Conservation (phyloP, 768 basidiomycete genomes). For the Dioszegia aurantiaca region DNA sequence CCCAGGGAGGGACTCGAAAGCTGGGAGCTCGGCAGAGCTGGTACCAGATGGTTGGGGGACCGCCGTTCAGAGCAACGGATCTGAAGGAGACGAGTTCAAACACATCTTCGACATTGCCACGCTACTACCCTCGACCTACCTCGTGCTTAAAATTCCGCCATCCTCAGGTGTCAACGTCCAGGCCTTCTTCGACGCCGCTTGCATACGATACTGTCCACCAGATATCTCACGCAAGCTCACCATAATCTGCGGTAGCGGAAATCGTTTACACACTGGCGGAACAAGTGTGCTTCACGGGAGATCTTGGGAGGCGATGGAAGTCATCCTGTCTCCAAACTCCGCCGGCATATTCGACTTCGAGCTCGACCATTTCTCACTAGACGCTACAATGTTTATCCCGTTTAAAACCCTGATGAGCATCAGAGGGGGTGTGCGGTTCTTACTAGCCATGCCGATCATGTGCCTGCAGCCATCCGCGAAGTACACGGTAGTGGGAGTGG, state of each 20-base stretch:
- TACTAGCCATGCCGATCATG: not conserved
- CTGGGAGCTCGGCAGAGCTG: no score
- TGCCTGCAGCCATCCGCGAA: not conserved
- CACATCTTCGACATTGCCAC: slow-evolving; percentile 4
- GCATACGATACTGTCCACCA: not conserved
- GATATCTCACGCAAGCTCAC: not conserved
- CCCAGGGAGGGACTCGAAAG: not conserved
- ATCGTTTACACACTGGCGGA: not conserved
- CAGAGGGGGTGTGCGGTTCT: not conserved
- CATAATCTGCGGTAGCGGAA: not conserved
- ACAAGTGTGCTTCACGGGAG: not conserved
- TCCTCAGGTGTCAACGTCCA: not conserved
- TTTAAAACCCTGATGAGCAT: no score
- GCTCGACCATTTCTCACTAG: no score
- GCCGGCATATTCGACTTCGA: no score
- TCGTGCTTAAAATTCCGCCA: not conserved
- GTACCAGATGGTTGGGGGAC: no score
- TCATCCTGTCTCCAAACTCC: no score
- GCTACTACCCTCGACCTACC: not conserved
- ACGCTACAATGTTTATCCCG: no score
- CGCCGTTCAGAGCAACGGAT: not conserved
- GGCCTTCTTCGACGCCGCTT: not conserved
- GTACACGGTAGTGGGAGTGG: not conserved
- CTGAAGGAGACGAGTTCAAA: not conserved
- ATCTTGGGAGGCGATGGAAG: no score